A percentile compares a stretch with the other conserved stretches of the same genome.
Evolutionary conservation across 768 basidiomycete species (phyloP).

Genomic region (Ephemerocybe angulata): DNA sequence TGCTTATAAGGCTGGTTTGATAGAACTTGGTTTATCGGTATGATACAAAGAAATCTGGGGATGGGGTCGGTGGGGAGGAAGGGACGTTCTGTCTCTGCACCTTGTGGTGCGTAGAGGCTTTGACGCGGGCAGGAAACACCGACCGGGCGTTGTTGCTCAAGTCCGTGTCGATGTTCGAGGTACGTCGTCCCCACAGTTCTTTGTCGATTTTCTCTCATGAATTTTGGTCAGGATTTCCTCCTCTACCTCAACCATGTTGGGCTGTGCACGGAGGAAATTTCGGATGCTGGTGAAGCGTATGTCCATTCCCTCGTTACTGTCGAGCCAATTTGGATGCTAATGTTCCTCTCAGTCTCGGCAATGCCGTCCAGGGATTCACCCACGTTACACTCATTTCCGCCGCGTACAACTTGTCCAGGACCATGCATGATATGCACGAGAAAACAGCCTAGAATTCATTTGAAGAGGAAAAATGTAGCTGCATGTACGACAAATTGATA

Average conservation of each 20-base stretch:
- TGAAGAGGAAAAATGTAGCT: no score
- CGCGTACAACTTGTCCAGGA: constrained; percentile 78
- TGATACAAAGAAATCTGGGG: constrained; percentile 79
- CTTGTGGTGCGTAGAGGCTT: constrained; percentile 82
- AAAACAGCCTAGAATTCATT: not conserved
- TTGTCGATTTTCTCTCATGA: not conserved
- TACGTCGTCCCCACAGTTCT: constrained; percentile 26
- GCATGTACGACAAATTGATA: no score
- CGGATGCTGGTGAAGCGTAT: constrained; percentile 79
- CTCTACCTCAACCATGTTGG: constrained; percentile 86
- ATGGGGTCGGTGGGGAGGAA: constrained; percentile 95
- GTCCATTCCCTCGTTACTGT: constrained; percentile 22
- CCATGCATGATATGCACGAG: constrained; percentile 26
- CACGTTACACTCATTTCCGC: constrained; percentile 85
- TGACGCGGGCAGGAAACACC: constrained; percentile 83
- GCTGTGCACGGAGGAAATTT: constrained; percentile 82
- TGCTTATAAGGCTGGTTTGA: no score
- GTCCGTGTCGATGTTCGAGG: constrained; percentile 89
- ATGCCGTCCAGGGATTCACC: constrained; percentile 88
- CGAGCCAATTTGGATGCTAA: not conserved
- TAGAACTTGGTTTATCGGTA: constrained; percentile 88
- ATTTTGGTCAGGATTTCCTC: constrained; percentile 56
- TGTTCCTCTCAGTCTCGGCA: constrained; percentile 56
- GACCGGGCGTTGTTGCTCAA: constrained; percentile 62
- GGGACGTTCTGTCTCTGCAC: constrained; percentile 93